These are phyloP conservation scores for Ganoderma multipileum DNA, from an alignment of 1,284 basidiomycete genomes.

Conservation along the genomic window DNA sequence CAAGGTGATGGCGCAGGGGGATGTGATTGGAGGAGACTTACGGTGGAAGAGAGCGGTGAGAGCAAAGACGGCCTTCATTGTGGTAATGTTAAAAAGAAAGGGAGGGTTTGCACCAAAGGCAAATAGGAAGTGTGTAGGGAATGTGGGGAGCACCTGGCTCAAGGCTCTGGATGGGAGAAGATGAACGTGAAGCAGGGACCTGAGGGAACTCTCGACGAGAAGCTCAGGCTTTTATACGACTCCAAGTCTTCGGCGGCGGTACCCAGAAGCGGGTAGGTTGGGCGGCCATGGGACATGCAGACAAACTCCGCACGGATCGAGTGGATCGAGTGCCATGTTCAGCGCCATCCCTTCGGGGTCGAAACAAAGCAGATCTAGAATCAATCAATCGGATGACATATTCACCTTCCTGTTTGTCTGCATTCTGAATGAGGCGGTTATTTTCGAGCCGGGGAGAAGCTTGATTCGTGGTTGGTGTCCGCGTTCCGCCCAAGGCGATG, in stretches of 20 bases:
- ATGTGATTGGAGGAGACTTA: slow-evolving; percentile 1
- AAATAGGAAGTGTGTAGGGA: slow-evolving; percentile 6
- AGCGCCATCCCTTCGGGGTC: background rate
- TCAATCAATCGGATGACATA: slow-evolving; percentile 1
- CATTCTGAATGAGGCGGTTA: background rate
- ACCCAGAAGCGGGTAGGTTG: background rate
- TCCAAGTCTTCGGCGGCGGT: background rate
- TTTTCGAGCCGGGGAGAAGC: background rate
- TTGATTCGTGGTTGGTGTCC: background rate
- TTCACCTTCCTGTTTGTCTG: background rate
- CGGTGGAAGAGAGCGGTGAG: slow-evolving; percentile 8
- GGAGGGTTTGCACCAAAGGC: background rate
- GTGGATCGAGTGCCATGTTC: background rate
- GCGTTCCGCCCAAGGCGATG: slow-evolving; percentile 8
- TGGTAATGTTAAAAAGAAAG: slow-evolving; percentile 2
- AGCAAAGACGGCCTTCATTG: slow-evolving; percentile 9
- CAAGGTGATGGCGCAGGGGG: background rate
- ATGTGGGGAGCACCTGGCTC: slow-evolving; percentile 11
- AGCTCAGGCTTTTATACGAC: background rate
- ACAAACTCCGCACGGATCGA: background rate
- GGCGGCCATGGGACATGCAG: too few species aligned
- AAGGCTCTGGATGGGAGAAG: slow-evolving; percentile 12
- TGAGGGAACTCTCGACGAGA: background rate
- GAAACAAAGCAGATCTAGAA: background rate
- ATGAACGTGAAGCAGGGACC: slow-evolving; percentile 8